Conservation (phyloP, 768 basidiomycete species). For the Phallus indusiatus region DNA sequence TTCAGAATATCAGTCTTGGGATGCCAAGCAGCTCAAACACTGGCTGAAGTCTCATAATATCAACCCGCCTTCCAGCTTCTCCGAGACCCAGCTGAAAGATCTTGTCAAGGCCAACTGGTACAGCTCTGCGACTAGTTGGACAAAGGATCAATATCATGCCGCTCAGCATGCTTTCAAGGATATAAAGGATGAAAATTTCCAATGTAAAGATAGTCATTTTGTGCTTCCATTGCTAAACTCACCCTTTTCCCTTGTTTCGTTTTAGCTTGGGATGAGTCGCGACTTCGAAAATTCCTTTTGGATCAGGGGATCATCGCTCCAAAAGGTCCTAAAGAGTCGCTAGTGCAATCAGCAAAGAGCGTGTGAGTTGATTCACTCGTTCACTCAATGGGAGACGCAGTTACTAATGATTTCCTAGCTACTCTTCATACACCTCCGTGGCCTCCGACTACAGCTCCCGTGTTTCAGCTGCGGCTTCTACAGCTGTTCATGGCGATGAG, state of each 20-base stretch:
- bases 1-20: constrained; percentile 45
- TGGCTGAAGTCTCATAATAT: constrained; percentile 67
- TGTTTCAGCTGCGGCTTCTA: constrained; percentile 47
- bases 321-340: constrained; percentile 66
- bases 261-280: constrained; percentile 79
- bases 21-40: constrained; percentile 46
- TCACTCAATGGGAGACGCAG: background rate
- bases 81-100: constrained; percentile 30
- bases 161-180: constrained; percentile 57
- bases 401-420: constrained; percentile 17
- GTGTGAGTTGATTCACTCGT: constrained; percentile 8
- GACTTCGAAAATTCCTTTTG: constrained; percentile 73
- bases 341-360: constrained; percentile 64
- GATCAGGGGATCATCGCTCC: constrained; percentile 84
- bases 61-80: constrained; percentile 36
- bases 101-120: constrained; percentile 59
- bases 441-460: constrained; percentile 45
- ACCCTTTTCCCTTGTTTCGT: constrained; percentile 31
- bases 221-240: background rate
- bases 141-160: constrained; percentile 49
- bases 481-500: constrained; percentile 36
- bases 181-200: constrained; percentile 14
- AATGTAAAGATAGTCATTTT: constrained; percentile 37
- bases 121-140: constrained; percentile 35
- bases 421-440: constrained; percentile 48